A percentile compares a stretch with the other conserved stretches of the same genome.
These are phyloP conservation scores for Scytalidium sp. DNA, from an alignment of 2,329 filamentous ascomycete species.

Conservation along the genomic window DNA sequence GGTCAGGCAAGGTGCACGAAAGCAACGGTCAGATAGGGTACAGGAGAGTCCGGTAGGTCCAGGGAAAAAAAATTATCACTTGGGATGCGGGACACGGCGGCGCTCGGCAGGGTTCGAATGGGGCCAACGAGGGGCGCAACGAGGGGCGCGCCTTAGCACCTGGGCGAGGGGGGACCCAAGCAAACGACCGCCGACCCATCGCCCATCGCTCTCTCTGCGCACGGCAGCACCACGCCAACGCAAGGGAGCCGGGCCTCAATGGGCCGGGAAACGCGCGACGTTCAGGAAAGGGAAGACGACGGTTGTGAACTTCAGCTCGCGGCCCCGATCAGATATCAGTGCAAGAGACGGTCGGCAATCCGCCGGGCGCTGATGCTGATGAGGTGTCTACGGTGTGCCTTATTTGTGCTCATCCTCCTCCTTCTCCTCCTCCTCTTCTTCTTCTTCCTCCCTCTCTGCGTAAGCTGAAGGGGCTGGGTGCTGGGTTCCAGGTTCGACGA, in stretches of 20 bases:
- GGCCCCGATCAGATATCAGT: no score
- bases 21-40: background rate
- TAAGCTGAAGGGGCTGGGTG: background rate
- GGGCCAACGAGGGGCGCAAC: background rate
- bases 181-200: background rate
- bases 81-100: background rate
- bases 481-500: background rate
- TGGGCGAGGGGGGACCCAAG: background rate
- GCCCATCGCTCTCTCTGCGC: no score
- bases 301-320: no score
- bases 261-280: background rate
- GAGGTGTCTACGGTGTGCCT: no score
- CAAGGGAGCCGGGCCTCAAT: background rate
- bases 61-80: background rate
- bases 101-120: background rate
- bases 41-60: no score
- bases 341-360: no score
- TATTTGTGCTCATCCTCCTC: no score
- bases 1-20: background rate
- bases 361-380: no score
- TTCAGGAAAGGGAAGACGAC: background rate
- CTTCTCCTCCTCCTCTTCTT: no score
- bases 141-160: background rate
- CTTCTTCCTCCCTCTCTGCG: no score
- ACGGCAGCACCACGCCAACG: no score